Conservation (phyloP, 2,329 filamentous ascomycete species). For the Aspergillus sp. region DNA sequence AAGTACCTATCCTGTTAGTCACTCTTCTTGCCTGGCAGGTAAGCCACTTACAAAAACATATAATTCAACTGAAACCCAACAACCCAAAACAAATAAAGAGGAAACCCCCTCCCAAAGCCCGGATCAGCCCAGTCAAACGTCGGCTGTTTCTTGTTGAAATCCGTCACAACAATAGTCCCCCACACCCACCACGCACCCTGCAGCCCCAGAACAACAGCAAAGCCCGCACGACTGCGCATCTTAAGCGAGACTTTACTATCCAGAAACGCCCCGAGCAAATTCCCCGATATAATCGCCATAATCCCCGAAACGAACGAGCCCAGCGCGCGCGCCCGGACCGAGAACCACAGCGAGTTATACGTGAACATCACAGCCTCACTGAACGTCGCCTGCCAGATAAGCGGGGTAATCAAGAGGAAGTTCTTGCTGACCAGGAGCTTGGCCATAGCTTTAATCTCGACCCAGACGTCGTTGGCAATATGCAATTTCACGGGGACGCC, state of each 20-base stretch:
- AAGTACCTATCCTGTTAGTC: conserved; percentile 57
- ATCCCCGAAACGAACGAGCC: conserved; percentile 71
- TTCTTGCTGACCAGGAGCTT: conserved; percentile 60
- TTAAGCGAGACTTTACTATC: conserved; percentile 61
- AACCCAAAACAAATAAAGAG: conserved; percentile 66
- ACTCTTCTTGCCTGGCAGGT: rapidly evolving
- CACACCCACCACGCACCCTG: conserved; percentile 74
- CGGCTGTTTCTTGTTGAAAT: conserved; percentile 57
- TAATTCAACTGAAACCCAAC: conserved; percentile 73
- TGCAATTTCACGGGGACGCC: conserved; percentile 61
- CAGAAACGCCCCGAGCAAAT: conserved; percentile 65
- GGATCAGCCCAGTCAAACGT: conserved; percentile 64
- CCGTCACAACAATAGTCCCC: conserved; percentile 64
- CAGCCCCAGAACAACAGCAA: conserved; percentile 49
- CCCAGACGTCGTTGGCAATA: conserved; percentile 57
- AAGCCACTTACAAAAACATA: conserved; percentile 58
- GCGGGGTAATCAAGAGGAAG: conserved; percentile 64
- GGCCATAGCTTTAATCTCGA: conserved; percentile 60
- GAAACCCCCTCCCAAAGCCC: conserved; percentile 67
- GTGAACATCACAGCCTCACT: conserved; percentile 72
- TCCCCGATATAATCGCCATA: conserved; percentile 64
- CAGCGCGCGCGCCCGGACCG: conserved; percentile 66
- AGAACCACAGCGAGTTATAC: conserved; percentile 67
- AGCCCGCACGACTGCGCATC: conserved; percentile 55
- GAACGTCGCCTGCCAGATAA: conserved; percentile 71